Evolutionary conservation across 306 rosid species (phyloP), one percentile per base, ranked within the genome.

Genomic region (Prunus mume): DNA sequence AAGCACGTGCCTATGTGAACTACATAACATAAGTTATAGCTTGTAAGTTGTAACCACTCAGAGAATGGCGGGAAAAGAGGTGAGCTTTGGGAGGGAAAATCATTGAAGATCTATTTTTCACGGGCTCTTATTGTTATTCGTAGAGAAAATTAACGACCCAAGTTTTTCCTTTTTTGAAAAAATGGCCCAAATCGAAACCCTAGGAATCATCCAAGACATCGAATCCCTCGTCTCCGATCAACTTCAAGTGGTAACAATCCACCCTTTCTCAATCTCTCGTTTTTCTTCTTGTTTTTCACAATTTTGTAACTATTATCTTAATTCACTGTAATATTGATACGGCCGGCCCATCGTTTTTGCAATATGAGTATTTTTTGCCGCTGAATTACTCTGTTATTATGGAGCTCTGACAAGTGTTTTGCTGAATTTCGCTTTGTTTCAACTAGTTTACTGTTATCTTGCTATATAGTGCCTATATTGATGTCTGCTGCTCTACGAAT

Each of bases 171-270:
- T 15, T 28, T 41, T 5, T 5, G 6, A 12, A 68, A 38, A 28
- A 63, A 83, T 80, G 83, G 79, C 79, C 24, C 86, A 85, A 80
- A 85, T 85, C 27, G 86, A 87, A 93, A 86, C 95, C 96, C 92
- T 86, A 79, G 75, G 90, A 6, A 65, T 89, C 8, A 72, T 87
- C 71, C 78, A 88, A 25, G 90, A 91, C 79, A 77, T 93, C 71
- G 81, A 93, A 83, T 71, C 91, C 73, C 96, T 93, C 61, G 82
- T 89, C 81, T 86, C 92, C 73, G 93, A 89, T 81, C 80, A 87
- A 65, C 98, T 93, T 80, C 97, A 87, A 93, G 96, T 93, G 98
- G 97, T 91, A 84, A 43, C 22, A 25, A n/a, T 0, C 15, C 54
- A 65, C 73, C 2, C 75, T 67, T 56, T 14, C 41, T 77, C 69